Evolutionary conservation across 495 filamentous ascomycete genomes (phyloP).

Genomic region (Poronia punctata): DNA sequence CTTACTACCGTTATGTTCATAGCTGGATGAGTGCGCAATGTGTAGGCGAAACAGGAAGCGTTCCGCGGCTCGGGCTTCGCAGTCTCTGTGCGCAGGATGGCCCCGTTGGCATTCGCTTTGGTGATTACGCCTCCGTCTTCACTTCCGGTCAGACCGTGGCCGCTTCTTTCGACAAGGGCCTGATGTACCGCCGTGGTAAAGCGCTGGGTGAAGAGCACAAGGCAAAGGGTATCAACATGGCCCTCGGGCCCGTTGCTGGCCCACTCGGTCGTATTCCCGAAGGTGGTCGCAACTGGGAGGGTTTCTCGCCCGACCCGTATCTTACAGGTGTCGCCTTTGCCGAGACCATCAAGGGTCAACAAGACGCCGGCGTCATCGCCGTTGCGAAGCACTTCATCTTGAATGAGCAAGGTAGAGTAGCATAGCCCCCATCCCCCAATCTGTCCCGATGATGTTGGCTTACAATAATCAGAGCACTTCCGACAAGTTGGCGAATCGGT

Average conservation of each 20-base stretch:
- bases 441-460: too few relatives aligned
- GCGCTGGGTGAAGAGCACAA: slow-evolving; percentile 77
- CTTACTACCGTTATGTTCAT: too few relatives aligned
- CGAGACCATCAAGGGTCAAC: slow-evolving; percentile 72
- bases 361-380: slow-evolving; percentile 74
- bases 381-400: slow-evolving; percentile 76
- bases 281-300: slow-evolving; percentile 89
- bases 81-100: slow-evolving; percentile 85
- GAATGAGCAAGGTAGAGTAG: slow-evolving; percentile 50
- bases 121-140: slow-evolving; percentile 75
- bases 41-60: slow-evolving; percentile 67
- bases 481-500: slow-evolving; percentile 61
- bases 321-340: slow-evolving; percentile 67
- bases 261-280: slow-evolving; percentile 69
- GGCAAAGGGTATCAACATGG: slow-evolving; percentile 77
- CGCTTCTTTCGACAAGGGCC: slow-evolving; percentile 62
- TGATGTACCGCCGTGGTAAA: slow-evolving; percentile 69
- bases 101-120: slow-evolving; percentile 72
- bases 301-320: slow-evolving; percentile 67
- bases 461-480: slow-evolving; percentile 57
- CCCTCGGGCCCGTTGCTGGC: slow-evolving; percentile 85
- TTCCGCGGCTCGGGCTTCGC: slow-evolving; percentile 71
- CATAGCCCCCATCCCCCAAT: background rate
- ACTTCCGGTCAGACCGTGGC: slow-evolving; percentile 75
- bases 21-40: slow-evolving; percentile 74